phyloP scores from a whole-genome alignment of 139 green algal species.

The Ettlia oleoabundans region DNA sequence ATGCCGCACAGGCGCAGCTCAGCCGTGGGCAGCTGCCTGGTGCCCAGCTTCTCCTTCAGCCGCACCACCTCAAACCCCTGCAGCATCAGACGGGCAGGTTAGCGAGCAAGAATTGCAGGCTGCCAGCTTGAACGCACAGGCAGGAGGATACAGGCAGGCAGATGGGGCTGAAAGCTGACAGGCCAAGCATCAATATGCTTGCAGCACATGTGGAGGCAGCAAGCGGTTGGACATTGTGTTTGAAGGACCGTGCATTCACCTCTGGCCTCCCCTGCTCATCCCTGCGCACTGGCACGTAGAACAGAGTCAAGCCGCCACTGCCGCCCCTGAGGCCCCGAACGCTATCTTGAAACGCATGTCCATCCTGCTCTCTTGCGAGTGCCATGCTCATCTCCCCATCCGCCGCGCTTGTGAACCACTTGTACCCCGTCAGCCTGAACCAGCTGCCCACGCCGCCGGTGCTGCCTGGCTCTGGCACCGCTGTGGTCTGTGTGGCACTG shows the following conservation, averaged over 20 bases:
- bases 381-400: conserved; percentile 33
- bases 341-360: neutral
- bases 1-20: conserved; percentile 31
- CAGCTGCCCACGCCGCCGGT: neutral
- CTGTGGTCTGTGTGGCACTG: conserved; percentile 17
- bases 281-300: conserved; percentile 17
- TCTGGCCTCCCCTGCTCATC: conserved; percentile 10
- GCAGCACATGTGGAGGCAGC: neutral
- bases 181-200: neutral
- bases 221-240: neutral
- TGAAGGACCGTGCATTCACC: neutral
- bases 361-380: conserved; percentile 10
- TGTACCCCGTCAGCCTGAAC: conserved; percentile 34
- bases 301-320: conserved; percentile 6
- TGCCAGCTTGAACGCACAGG: too few relatives aligned
- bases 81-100: too few relatives aligned
- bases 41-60: conserved; percentile 44
- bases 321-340: neutral
- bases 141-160: neutral
- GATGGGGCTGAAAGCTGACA: neutral
- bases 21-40: conserved; percentile 34
- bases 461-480: neutral
- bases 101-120: too few relatives aligned
- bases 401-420: conserved; percentile 42
- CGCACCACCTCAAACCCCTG: conserved; percentile 40